Base-by-base conservation (phyloP, 768 basidiomycete species). In the Leccinum fibrillosum region DNA sequence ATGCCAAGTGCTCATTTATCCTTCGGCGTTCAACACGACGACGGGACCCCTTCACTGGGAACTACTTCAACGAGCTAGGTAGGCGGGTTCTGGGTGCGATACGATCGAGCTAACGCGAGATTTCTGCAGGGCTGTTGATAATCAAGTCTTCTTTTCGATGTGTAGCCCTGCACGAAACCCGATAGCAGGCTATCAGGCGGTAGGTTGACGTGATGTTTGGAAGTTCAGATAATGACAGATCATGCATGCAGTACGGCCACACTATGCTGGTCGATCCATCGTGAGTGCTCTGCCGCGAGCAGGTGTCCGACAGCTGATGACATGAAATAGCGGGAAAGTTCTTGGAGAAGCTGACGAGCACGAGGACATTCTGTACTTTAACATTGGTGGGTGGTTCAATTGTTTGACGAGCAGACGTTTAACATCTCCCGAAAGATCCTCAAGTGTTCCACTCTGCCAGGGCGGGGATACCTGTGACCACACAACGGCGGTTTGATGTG, bases 31-130 rank as follows among this genome's bases (percentile, higher is more conserved):
- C 82, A 99, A 98, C 70, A 75, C 85, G 66, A 97, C 94, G 4
- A 98, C 97, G 0, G 97, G 97, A 0, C 95, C 95, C 1, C 75
- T 97, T 49, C 94, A 98, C 72, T 99, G 97, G 97, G 91, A 94
- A 64, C 78, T 99, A 3, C 79, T 99, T 21, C 91, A 92, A 68
- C 82, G 90, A 52, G 86, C 88, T 56, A 78, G 94, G 92, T 90
- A 67, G n/a, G 53, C 47, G 19, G 37, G 17, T 8, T 10, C 35
- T 15, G 13, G 37, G 7, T 45, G 42, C 21, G 19, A 15, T 15
- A 19, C 52, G 25, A 25, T 23, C n/a, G 17, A 45, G 45, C 55
- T 66, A 42, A 72, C 19, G 8, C 28, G 49, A 30, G 12, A 10
- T 12, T 53, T 10, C n/a, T 62, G 21, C 65, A 94, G 95, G 57